These are phyloP conservation scores for Stipa capillata DNA, from an alignment of 176 grass and related monocot species.

Conservation along the genomic window DNA sequence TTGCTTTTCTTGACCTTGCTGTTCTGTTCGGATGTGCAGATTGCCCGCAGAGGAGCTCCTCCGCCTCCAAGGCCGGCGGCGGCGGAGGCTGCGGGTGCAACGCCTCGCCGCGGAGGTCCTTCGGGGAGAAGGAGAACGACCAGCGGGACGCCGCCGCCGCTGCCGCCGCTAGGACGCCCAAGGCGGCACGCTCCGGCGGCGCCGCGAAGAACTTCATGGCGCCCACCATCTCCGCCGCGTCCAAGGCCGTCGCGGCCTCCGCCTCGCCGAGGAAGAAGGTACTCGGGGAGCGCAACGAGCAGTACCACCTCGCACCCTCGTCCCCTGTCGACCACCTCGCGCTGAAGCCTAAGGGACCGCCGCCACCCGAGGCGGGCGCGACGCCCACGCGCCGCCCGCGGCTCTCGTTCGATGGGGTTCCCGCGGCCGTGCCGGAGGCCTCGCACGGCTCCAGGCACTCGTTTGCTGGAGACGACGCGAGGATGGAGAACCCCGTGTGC, in stretches of 20 bases:
- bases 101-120: slow-evolving; percentile 13
- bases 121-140: slow-evolving; percentile 59
- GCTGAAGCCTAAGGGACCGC: neutral
- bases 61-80: slow-evolving; percentile 19
- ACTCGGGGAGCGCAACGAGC: slow-evolving; percentile 61
- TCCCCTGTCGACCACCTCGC: slow-evolving; percentile 24
- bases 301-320: slow-evolving; percentile 1
- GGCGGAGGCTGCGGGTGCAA: neutral
- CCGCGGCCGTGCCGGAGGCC: neutral
- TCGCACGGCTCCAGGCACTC: neutral
- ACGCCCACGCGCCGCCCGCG: slow-evolving; percentile 1
- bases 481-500: neutral
- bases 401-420: slow-evolving; percentile 11
- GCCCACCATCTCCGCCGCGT: slow-evolving; percentile 80
- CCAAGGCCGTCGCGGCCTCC: slow-evolving; percentile 49
- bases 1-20: neutral
- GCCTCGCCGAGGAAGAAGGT: slow-evolving; percentile 49
- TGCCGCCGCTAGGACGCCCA: neutral
- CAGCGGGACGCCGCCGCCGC: too few relatives aligned
- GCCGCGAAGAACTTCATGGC: slow-evolving; percentile 81
- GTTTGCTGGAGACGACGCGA: neutral
- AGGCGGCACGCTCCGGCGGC: neutral
- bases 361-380: neutral
- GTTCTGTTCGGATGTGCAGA: slow-evolving; percentile 9
- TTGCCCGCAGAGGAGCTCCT: slow-evolving; percentile 30